phyloP scores from a whole-genome alignment of 495 filamentous ascomycete genomes.

The Pseudevernia furfuracea region DNA sequence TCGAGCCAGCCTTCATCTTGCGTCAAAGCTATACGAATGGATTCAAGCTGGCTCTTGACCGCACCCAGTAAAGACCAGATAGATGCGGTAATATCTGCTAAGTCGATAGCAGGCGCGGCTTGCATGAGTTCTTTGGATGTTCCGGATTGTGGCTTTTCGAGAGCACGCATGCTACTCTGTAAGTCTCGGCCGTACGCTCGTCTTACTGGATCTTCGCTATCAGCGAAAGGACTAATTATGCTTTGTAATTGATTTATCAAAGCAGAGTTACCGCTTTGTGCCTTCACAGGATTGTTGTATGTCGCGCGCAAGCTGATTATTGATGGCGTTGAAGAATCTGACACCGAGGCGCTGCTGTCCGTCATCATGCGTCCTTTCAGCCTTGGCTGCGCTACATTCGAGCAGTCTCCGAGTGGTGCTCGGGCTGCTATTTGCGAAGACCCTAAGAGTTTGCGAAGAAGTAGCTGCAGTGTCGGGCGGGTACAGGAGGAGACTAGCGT shows the following conservation, averaged over 20 bases:
- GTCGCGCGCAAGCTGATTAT: background rate
- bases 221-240: conserved; percentile 26
- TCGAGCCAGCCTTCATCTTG: conserved; percentile 41
- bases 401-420: background rate
- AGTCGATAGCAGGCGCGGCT: background rate
- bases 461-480: background rate
- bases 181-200: conserved; percentile 38
- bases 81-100: conserved; percentile 1
- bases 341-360: background rate
- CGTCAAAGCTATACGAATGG: conserved; percentile 28
- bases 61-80: conserved; percentile 22
- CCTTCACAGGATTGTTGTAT: background rate
- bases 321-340: conserved; percentile 7
- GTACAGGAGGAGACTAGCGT: background rate
- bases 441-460: background rate
- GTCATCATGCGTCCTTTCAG: background rate
- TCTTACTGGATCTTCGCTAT: conserved; percentile 29
- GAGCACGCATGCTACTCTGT: conserved; percentile 23
- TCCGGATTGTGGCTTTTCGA: conserved; percentile 18
- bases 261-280: background rate
- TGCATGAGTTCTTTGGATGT: background rate
- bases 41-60: conserved; percentile 17
- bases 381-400: background rate
- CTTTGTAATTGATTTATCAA: conserved; percentile 18
- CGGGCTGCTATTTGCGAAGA: background rate